These are phyloP conservation scores for Blastocystis sp. DNA, from an alignment of 352 stramenopile genomes.

Conservation along the genomic window DNA sequence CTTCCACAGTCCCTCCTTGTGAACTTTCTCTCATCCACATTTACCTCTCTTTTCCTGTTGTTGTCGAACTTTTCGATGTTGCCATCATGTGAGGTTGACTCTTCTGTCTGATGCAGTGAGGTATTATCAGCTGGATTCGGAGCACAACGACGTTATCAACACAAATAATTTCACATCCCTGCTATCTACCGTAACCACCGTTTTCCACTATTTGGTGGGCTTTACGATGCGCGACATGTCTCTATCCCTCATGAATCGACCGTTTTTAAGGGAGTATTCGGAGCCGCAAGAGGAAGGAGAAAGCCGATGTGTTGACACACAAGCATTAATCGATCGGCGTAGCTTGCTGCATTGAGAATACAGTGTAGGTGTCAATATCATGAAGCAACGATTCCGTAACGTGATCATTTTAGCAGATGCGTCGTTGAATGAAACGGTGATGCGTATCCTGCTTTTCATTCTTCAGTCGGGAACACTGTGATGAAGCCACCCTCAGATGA, in stretches of 20 bases:
- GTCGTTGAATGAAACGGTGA: neutral
- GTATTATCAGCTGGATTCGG: neutral
- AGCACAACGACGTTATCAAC: neutral
- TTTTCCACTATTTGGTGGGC: neutral
- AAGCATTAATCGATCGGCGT: slow-evolving; percentile 31
- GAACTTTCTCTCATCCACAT: neutral
- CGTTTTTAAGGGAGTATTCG: too few relatives aligned
- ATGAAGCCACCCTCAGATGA: neutral
- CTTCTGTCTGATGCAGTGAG: neutral
- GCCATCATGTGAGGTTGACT: neutral
- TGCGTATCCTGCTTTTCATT: neutral
- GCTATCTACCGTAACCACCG: neutral
- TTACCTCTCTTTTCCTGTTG: neutral
- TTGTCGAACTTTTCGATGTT: neutral
- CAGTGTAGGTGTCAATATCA: neutral
- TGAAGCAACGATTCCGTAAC: neutral
- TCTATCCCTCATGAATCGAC: slow-evolving; percentile 28
- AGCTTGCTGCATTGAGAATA: neutral
- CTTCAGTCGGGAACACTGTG: slow-evolving; percentile 21
- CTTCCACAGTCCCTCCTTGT: neutral
- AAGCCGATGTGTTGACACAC: neutral
- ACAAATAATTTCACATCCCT: neutral
- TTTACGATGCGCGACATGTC: slow-evolving; percentile 32
- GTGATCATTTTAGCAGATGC: neutral
- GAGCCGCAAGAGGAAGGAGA: too few relatives aligned